phyloP scores from a whole-genome alignment of 768 basidiomycete species.

The Candolleomyces eurysporus region DNA sequence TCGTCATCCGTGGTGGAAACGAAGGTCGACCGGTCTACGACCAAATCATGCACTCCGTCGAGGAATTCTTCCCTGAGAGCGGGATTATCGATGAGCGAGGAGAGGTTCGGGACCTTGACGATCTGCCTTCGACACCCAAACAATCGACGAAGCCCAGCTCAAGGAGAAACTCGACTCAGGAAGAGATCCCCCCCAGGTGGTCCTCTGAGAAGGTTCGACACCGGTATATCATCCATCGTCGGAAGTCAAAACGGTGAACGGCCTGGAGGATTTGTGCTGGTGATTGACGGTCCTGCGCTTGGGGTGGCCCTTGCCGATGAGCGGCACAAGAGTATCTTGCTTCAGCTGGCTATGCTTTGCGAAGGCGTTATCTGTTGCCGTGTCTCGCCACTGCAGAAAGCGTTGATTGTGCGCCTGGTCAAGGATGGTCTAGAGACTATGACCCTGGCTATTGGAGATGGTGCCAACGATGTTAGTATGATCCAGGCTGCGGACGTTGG shows the following conservation, averaged over 20 bases:
- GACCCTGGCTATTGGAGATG: slow-evolving; percentile 97
- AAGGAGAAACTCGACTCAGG: neutral
- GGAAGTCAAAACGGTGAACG: slow-evolving; percentile 81
- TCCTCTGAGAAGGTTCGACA: slow-evolving; percentile 57
- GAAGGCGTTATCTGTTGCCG: slow-evolving; percentile 97
- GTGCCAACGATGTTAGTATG: slow-evolving; percentile 99
- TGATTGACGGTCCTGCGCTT: slow-evolving; percentile 87
- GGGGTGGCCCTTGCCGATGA: slow-evolving; percentile 69
- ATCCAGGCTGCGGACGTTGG: slow-evolving; percentile 99
- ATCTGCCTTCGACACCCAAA: slow-evolving; percentile 3
- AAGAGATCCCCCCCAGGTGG: slow-evolving; percentile 1
- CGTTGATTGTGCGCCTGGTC: slow-evolving; percentile 90
- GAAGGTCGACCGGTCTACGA: slow-evolving; percentile 61
- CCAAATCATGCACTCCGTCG: slow-evolving; percentile 77
- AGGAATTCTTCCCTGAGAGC: slow-evolving; percentile 86
- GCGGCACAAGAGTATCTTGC: slow-evolving; percentile 67
- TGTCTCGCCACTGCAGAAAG: slow-evolving; percentile 98
- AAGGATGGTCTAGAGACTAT: slow-evolving; percentile 90
- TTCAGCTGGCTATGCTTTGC: slow-evolving; percentile 82
- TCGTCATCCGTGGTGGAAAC: slow-evolving; percentile 83
- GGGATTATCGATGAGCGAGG: slow-evolving; percentile 55
- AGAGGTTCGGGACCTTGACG: slow-evolving; percentile 24
- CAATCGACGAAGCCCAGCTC: neutral
- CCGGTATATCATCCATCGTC: slow-evolving; percentile 77
- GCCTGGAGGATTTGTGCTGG: slow-evolving; percentile 89